Percentiles rank a stretch among this genome's conserved stretches.
Conservation (phyloP, 2,329 filamentous ascomycete genomes). For the Cladophialophora yegresii region DNA sequence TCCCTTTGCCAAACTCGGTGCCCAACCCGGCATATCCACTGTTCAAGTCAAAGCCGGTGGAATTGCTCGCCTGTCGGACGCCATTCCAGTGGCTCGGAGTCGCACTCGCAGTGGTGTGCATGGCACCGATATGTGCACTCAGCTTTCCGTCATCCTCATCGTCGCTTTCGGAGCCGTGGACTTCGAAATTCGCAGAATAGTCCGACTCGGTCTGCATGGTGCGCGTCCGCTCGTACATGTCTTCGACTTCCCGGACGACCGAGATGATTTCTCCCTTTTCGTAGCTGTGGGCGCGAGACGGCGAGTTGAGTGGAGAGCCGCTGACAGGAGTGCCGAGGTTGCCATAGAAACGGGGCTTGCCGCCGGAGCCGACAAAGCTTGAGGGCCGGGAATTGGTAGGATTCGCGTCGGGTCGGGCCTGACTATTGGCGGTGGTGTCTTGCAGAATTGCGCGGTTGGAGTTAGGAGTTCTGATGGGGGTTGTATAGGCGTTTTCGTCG, state of each 20-base stretch:
- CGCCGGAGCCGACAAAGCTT: conserved; percentile 39
- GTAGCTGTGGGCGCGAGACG: conserved; percentile 12
- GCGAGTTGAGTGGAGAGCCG: conserved; percentile 5
- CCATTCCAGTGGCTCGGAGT: conserved; percentile 27
- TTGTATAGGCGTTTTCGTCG: conserved; percentile 31
- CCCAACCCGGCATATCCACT: conserved; percentile 36
- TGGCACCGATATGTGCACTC: conserved; percentile 17
- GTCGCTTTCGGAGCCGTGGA: conserved; percentile 28
- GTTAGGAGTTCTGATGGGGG: conserved; percentile 2
- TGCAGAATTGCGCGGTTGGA: conserved; percentile 14
- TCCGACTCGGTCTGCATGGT: conserved; percentile 34
- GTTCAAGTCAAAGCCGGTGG: conserved; percentile 34
- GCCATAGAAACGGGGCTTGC: conserved; percentile 46
- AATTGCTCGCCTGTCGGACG: conserved; percentile 32
- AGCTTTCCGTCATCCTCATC: conserved; percentile 27
- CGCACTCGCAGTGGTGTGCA: conserved; percentile 36
- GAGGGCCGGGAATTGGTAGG: conserved; percentile 31
- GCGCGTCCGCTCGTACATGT: conserved; percentile 28
- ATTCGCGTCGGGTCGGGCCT: conserved; percentile 25
- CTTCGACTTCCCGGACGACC: conserved; percentile 16
- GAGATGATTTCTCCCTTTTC: conserved; percentile 9
- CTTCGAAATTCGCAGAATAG: conserved; percentile 34
- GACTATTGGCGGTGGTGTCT: conserved; percentile 41
- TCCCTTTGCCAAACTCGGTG: conserved; percentile 40
- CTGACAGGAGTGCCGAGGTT: conserved; percentile 37